Base-by-base conservation (phyloP, 768 basidiomycete genomes). In the Lentinula detonsa region DNA sequence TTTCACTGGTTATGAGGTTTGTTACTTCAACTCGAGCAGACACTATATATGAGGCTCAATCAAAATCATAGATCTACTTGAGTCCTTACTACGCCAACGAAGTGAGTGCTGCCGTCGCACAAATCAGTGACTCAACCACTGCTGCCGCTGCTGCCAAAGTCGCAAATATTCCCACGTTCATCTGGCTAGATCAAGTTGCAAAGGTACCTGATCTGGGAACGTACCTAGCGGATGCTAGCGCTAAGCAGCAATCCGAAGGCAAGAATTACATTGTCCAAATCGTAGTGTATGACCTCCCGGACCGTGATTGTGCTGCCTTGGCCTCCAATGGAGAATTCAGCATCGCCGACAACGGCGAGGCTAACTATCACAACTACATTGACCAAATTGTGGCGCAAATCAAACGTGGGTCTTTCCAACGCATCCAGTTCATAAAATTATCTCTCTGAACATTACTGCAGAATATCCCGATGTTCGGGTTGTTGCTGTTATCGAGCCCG, bases 291-390 rank as follows among this genome's bases (percentile, higher is more conserved):
- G 85, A 87, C 64, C 73, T 87, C 28, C 85, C 85, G 52, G 83
- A 85, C 63, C 84, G 85, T 74, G 85, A 86, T 65, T 87, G 85
- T 67, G 83, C 84, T 56, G 85, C 85, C 61, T 70, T 76, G 61
- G 83, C 85, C 35, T 87, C 85, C 52, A 85, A 86, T 66, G 85
- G 85, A 73, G 85, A 86, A 71, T 85, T 85, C 73, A 73, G 72
- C 56, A 83, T 85, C 64, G 81, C 81, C 43, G 71, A 85, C 70
- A 76, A 77, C 66, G 85, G 85, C 54, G 73, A 79, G 58, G 77
- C 75, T 62, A 81, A 82, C 67, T 86, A 85, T 75, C 69, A 76
- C 68, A 70, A 40, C 40, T 86, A 87, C 75, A 85, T 88, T 64
- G 85, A 86, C 72, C 78, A 78, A 61, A 75, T 88, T 57, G 84